Percentiles rank a stretch among this genome's conserved stretches.
phyloP scores from a whole-genome alignment of 2,329 filamentous ascomycete genomes.

The Exophiala bonariae region DNA sequence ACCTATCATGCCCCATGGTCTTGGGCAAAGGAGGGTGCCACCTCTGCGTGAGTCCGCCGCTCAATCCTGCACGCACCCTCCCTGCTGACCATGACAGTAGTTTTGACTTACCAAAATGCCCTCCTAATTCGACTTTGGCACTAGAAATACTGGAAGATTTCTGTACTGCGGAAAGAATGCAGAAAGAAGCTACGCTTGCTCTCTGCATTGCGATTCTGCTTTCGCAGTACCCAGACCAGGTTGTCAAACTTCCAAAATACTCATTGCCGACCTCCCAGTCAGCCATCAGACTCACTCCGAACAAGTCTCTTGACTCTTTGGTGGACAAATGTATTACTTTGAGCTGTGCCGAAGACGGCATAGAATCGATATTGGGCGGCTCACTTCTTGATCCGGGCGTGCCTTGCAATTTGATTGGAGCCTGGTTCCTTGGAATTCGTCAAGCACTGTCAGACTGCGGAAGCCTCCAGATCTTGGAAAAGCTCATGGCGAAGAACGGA shows the following conservation, averaged over 20 bases:
- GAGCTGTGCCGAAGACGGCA: constrained; percentile 24
- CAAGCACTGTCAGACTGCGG: constrained; percentile 16
- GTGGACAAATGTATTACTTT: constrained; percentile 27
- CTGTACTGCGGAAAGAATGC: constrained; percentile 19
- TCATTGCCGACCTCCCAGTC: constrained; percentile 4
- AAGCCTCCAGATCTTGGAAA: constrained; percentile 4
- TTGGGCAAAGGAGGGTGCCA: constrained; percentile 8
- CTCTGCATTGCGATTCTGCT: constrained; percentile 12
- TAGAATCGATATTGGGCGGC: constrained; percentile 29
- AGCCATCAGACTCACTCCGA: background rate
- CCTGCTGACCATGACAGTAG: constrained; percentile 2
- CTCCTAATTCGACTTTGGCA: constrained; percentile 5
- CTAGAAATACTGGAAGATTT: constrained; percentile 23
- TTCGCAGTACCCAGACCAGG: background rate
- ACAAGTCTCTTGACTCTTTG: constrained; percentile 17
- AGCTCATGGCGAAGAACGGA: constrained; percentile 7
- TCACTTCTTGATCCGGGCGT: constrained; percentile 28
- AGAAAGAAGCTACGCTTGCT: constrained; percentile 19
- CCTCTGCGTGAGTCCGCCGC: constrained; percentile 13
- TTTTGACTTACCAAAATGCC: constrained; percentile 2
- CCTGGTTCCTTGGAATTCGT: constrained; percentile 22
- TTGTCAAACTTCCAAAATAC: constrained; percentile 4
- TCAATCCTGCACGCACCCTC: background rate
- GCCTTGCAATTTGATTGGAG: constrained; percentile 28
- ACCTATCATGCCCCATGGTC: constrained; percentile 14